Evolutionary conservation across 1,284 basidiomycete species (phyloP).

Genomic region (Ganoderma sinense): DNA sequence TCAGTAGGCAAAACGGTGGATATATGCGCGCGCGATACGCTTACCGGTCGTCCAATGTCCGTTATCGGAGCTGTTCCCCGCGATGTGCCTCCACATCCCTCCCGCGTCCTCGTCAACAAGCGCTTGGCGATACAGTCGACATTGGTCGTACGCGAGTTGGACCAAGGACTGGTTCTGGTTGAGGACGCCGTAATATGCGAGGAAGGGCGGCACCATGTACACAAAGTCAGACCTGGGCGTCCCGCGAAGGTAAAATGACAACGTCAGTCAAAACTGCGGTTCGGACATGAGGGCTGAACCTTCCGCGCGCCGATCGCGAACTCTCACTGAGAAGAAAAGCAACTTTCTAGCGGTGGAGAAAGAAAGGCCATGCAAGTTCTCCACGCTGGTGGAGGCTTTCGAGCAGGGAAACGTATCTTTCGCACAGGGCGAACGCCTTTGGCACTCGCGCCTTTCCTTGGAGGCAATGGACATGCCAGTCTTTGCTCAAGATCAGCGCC

Average conservation of each 20-base stretch:
- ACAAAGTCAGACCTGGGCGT: slow-evolving; percentile 73
- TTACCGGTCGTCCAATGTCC: slow-evolving; percentile 81
- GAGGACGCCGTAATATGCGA: slow-evolving; percentile 87
- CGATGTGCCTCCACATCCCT: slow-evolving; percentile 77
- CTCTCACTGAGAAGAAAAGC: neutral
- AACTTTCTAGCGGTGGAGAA: no score
- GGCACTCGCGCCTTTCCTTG: no score
- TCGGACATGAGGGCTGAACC: neutral
- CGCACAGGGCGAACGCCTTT: no score
- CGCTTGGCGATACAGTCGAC: slow-evolving; percentile 77
- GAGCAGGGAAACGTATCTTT: no score
- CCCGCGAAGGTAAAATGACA: neutral
- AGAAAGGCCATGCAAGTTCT: no score
- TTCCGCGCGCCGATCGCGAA: neutral
- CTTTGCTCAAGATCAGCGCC: no score
- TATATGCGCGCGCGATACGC: slow-evolving; percentile 16
- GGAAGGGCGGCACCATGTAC: slow-evolving; percentile 93
- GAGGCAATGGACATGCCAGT: no score
- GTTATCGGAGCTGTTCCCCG: slow-evolving; percentile 56
- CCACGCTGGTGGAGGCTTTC: no score
- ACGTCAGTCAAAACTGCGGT: neutral
- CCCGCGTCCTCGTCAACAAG: slow-evolving; percentile 55
- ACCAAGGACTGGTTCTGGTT: slow-evolving; percentile 75
- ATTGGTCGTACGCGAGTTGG: slow-evolving; percentile 79
- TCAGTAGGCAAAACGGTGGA: neutral